Evolutionary conservation across 306 rosid species (phyloP).

Genomic region (Glycine soja): DNA sequence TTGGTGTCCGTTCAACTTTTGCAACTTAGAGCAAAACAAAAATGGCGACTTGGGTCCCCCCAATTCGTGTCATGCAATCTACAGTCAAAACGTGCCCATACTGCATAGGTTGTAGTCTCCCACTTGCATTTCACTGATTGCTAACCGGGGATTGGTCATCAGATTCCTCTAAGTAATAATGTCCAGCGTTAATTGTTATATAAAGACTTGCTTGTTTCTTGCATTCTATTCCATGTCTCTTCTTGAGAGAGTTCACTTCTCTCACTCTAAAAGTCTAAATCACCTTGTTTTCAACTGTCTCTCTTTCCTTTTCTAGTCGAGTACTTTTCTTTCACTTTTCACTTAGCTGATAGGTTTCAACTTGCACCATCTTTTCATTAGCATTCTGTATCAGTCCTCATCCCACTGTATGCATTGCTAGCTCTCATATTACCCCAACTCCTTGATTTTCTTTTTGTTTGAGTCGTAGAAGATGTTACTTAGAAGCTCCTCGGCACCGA

Average conservation of each 20-base stretch:
- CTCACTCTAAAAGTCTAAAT: conserved; percentile 3
- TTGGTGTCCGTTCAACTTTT: conserved; percentile 49
- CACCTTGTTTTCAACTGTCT: conserved; percentile 4
- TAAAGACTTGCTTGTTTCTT: conserved; percentile 24
- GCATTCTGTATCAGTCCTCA: background rate
- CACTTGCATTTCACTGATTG: background rate
- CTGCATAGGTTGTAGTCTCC: conserved; percentile 1
- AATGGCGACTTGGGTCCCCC: conserved; percentile 41
- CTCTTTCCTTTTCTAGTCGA: conserved; percentile 11
- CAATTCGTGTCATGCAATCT: conserved; percentile 16
- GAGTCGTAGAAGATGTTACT: conserved; percentile 60
- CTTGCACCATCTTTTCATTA: conserved; percentile 27
- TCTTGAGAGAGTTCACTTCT: too few relatives aligned
- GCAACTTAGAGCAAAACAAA: background rate
- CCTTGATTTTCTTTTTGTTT: background rate
- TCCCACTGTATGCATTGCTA: conserved; percentile 5
- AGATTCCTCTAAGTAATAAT: background rate
- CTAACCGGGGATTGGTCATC: background rate
- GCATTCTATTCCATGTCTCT: conserved; percentile 22
- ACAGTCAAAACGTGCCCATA: conserved; percentile 10
- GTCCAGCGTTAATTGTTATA: conserved; percentile 4
- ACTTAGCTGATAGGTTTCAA: conserved; percentile 8
- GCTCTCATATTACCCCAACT: background rate
- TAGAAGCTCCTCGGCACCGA: conserved; percentile 71
- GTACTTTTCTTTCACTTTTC: conserved; percentile 44